These are phyloP conservation scores for Thielaviopsis euricoi DNA, from an alignment of 2,329 filamentous ascomycete genomes.

Conservation along the genomic window DNA sequence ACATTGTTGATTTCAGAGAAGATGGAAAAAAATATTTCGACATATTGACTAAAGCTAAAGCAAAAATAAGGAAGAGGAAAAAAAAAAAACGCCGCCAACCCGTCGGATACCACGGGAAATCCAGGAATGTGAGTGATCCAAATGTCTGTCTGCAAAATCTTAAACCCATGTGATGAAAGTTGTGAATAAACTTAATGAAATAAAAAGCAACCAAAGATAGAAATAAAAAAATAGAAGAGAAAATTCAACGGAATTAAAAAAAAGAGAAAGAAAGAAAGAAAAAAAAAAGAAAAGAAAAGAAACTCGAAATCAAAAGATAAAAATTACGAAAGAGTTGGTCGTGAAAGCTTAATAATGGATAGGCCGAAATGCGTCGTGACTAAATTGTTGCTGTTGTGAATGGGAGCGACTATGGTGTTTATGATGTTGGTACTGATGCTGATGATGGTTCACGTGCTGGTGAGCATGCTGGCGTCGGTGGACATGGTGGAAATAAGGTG, in stretches of 20 bases:
- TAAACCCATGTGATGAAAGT: too few relatives aligned
- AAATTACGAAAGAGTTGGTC: neutral
- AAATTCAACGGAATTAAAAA: too few relatives aligned
- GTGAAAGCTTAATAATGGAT: neutral
- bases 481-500: neutral
- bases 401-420: neutral
- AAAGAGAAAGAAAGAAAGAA: too few relatives aligned
- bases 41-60: neutral
- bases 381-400: neutral
- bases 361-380: neutral
- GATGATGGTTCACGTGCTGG: neutral
- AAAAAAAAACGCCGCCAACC: neutral
- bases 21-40: too few relatives aligned
- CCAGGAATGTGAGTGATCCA: neutral
- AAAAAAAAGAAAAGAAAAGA: neutral
- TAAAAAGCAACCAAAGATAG: too few relatives aligned
- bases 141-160: neutral
- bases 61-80: neutral
- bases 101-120: neutral
- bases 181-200: too few relatives aligned
- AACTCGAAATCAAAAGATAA: neutral
- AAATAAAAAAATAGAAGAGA: too few relatives aligned
- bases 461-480: neutral
- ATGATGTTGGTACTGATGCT: neutral
- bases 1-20: too few relatives aligned